Evolutionary conservation across 129 eudicot genomes (phyloP).

Genomic region (Lactuca sativa): DNA sequence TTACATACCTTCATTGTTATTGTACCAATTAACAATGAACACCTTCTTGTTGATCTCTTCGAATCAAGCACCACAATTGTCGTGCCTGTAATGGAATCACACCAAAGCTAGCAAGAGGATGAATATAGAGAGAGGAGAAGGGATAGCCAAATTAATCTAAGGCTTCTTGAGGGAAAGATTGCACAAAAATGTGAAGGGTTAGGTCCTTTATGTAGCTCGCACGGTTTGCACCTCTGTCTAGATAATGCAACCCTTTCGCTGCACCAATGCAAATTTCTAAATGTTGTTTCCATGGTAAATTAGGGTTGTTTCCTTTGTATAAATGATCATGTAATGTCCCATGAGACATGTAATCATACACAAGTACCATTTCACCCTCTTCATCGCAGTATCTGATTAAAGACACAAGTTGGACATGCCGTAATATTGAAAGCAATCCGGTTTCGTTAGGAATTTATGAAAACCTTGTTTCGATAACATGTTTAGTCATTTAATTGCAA

Average conservation of each 20-base stretch:
- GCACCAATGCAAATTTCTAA: slow-evolving; percentile 53
- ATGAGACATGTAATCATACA: slow-evolving; percentile 45
- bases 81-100: too few relatives aligned
- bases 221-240: slow-evolving; percentile 38
- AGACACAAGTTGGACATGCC: slow-evolving; percentile 45
- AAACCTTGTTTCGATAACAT: slow-evolving; percentile 40
- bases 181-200: too few relatives aligned
- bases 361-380: slow-evolving; percentile 39
- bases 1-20: too few relatives aligned
- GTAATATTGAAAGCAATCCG: slow-evolving; percentile 34
- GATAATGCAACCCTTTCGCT: slow-evolving; percentile 8
- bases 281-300: slow-evolving; percentile 39
- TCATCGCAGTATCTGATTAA: slow-evolving; percentile 47
- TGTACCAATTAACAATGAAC: too few relatives aligned
- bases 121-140: too few relatives aligned
- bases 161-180: too few relatives aligned
- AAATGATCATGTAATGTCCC: slow-evolving; percentile 21
- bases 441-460: slow-evolving; percentile 37
- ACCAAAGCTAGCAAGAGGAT: too few relatives aligned
- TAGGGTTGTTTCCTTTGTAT: slow-evolving; percentile 28
- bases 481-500: slow-evolving; percentile 44
- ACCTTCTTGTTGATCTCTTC: too few relatives aligned
- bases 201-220: not conserved
- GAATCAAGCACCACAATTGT: too few relatives aligned
- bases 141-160: too few relatives aligned